Conservation (phyloP, 1,284 basidiomycete species). For the Boletellus deceptivus region DNA sequence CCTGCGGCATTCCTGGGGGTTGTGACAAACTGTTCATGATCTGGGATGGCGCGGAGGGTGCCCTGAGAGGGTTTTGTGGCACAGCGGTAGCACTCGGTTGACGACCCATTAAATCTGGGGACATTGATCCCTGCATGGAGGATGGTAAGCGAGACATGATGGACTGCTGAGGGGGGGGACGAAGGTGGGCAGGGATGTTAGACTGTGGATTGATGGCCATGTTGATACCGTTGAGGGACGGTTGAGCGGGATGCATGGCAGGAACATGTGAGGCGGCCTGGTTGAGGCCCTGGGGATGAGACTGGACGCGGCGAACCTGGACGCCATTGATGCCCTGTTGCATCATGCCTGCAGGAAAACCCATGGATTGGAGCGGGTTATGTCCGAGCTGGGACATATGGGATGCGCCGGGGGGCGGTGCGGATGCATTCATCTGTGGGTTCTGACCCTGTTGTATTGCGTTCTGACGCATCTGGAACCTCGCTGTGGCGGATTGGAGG, state of each 20-base stretch:
- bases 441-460: constrained; percentile 35
- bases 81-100: constrained; percentile 37
- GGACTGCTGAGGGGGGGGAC: constrained; percentile 33
- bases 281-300: constrained; percentile 48
- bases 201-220: constrained; percentile 43
- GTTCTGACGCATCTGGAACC: constrained; percentile 31
- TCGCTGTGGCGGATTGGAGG: constrained; percentile 23
- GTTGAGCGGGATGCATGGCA: constrained; percentile 39
- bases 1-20: constrained; percentile 38
- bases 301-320: constrained; percentile 47
- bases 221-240: constrained; percentile 37
- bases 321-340: constrained; percentile 33
- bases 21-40: constrained; percentile 53
- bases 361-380: constrained; percentile 37
- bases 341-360: constrained; percentile 42
- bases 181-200: constrained; percentile 37
- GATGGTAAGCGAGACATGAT: constrained; percentile 35
- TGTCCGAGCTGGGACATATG: constrained; percentile 41
- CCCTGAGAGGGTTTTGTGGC: constrained; percentile 40
- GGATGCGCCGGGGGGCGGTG: constrained; percentile 30
- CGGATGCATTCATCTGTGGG: constrained; percentile 40
- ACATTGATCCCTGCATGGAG: constrained; percentile 42
- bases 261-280: constrained; percentile 34
- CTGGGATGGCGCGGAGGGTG: constrained; percentile 39
- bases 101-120: constrained; percentile 42